Conservation (phyloP, 2,329 filamentous ascomycete genomes). For the Colletotrichum theobromicola region DNA sequence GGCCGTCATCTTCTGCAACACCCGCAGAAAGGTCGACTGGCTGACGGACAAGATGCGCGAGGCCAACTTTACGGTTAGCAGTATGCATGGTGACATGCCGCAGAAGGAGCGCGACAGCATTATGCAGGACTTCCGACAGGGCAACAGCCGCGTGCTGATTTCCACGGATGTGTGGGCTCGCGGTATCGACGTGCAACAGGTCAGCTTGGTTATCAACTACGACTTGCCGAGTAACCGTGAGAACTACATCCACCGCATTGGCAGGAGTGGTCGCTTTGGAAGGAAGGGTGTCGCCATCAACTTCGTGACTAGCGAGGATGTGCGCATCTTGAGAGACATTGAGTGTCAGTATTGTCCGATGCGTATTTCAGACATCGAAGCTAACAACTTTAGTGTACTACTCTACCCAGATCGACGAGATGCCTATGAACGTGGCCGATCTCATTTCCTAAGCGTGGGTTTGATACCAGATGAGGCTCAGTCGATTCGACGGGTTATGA, state of each 20-base stretch:
- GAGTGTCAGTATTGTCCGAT: conserved; percentile 68
- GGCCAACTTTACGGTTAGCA: conserved; percentile 97
- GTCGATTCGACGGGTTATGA: background rate
- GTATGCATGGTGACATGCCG: conserved; percentile 99
- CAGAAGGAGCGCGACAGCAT: conserved; percentile 98
- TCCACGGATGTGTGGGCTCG: conserved; percentile 98
- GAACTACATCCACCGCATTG: conserved; percentile 99
- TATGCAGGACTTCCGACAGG: conserved; percentile 98
- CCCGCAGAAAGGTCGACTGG: conserved; percentile 98
- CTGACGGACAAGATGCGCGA: conserved; percentile 99
- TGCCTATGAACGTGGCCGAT: conserved; percentile 92
- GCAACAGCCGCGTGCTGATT: conserved; percentile 94
- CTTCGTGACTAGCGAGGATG: conserved; percentile 98
- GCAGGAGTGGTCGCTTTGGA: conserved; percentile 92
- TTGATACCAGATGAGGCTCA: background rate
- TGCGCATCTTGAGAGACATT: conserved; percentile 95
- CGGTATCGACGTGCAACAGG: conserved; percentile 98
- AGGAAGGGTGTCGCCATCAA: conserved; percentile 99
- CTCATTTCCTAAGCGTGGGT: conserved; percentile 51
- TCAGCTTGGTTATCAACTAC: conserved; percentile 98
- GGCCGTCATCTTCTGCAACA: conserved; percentile 99
- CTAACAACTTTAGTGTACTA: conserved; percentile 75
- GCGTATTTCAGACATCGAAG: background rate
- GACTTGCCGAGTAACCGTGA: conserved; percentile 98
- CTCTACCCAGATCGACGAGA: conserved; percentile 96